Evolutionary conservation across 768 basidiomycete species (phyloP), one percentile per base, ranked within the genome.

Genomic region (Lactarius akahatsu): DNA sequence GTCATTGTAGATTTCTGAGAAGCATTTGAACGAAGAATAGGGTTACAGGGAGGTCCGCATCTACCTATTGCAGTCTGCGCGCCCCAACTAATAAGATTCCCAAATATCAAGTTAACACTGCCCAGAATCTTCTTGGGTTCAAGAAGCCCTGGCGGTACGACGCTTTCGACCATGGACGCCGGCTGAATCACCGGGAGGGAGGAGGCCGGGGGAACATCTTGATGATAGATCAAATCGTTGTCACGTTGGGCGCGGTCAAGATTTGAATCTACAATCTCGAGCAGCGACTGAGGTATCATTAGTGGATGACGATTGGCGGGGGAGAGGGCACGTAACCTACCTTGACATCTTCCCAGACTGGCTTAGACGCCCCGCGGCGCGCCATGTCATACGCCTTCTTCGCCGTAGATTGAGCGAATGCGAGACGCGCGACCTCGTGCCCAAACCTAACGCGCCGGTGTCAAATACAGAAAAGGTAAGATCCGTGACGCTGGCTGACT

Each of bases 181-280:
- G 86, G 86, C 36, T 80, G 78, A 59, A 98, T 86, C 0, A 82
- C 73, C 0, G 87, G 78, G 8, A 97, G 83, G 18, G 88, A 82
- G 2, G 89, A 85, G 4, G 84, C 71, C 0, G 94, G 79, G 1
- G 96, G 94, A 1, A 96, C 81, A 63, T 92, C 89, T 59, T 92
- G 83, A 71, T 97, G 94, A 77, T 98, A 99, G 45, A 99, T 97
- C 8, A 97, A 79, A 76, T 96, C 91, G 74, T 99, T 99, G 76
- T 98, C 96, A 38, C 93, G 85, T 69, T 89, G 85, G 0, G 96
- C 92, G 16, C 92, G 84, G 4, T 80, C 76, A 40, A 91, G 76
- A 63, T 86, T 84, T 60, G 83, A 86, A 70, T 89, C 83, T 30
- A 97, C 79, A 9, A 80, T 86, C 56, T 89, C 87, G 30, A 90